Evolutionary conservation across 2,329 filamentous ascomycete genomes (phyloP), one percentile per base, ranked within the genome.

Genomic region (Neoarthrinium moseri): DNA sequence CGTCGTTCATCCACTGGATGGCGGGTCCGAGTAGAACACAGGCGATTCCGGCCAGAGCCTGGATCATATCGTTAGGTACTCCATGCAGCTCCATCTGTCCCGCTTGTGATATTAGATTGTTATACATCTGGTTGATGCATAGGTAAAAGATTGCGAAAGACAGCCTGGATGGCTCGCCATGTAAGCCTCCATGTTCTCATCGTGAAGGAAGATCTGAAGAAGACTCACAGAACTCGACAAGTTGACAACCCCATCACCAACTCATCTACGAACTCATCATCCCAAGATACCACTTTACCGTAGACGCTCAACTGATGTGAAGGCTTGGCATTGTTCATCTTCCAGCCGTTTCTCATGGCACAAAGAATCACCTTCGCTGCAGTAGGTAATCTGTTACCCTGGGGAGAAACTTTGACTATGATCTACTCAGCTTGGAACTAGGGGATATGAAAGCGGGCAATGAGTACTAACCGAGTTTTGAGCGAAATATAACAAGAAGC

Each of bases 21-120:
- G n/a, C n/a, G n/a, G n/a, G n/a, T n/a, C n/a, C n/a, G n/a, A n/a
- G n/a, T n/a, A n/a, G n/a, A n/a, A n/a, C n/a, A n/a, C n/a, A n/a
- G n/a, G 22, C 35, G n/a, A 37, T 37, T n/a, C 22, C 35, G 20
- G 22, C n/a, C 6, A 37, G n/a, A 11, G 22, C 3, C n/a, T 37
- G n/a, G 20, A 88, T 77, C 53, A 87, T 68, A 56, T 88, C 84
- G 66, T 87, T 88, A 50, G 84, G 84, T 42, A 87, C 76, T 21
- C 84, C 83, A 50, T 84, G 76, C 4, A 81, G 74, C 22, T 77
- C 55, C 84, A 78, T 75, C 51, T 71, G 67, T 2, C 65, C 69
- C 21, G 75, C 74, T 64, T 87, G 84, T 2, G 82, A 82, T 54
- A 83, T 79, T 53, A 86, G 76, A 68, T 85, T 87, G 63, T 73